These are phyloP conservation scores for Coemansia sp. DNA, from an alignment of 192 early-diverging fungal species.

Conservation along the genomic window DNA sequence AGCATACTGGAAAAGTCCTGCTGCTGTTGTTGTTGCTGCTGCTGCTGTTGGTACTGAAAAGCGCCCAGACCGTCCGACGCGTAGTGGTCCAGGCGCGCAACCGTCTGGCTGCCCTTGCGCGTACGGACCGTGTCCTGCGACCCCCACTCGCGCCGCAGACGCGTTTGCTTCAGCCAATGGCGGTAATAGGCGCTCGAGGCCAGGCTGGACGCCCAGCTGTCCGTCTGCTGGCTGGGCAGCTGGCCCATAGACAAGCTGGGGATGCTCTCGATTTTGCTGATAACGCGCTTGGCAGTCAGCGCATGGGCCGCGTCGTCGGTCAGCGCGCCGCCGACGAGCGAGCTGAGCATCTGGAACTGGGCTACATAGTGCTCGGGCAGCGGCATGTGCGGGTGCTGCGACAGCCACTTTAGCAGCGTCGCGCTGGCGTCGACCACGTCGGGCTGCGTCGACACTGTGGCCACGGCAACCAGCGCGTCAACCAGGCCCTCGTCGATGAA, in stretches of 20 bases:
- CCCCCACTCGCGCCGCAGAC: constrained; percentile 10
- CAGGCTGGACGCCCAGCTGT: constrained; percentile 43
- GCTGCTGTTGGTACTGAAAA: no score
- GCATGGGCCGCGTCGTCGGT: constrained; percentile 4
- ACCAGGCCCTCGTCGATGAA: constrained; percentile 55
- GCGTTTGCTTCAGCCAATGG: constrained; percentile 24
- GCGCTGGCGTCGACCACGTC: constrained; percentile 49
- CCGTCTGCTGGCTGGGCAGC: constrained; percentile 50
- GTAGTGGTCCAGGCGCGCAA: background rate
- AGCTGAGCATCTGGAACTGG: constrained; percentile 37
- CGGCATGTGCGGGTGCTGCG: constrained; percentile 49
- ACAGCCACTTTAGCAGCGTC: constrained; percentile 50
- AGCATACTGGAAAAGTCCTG: background rate
- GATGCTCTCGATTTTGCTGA: constrained; percentile 42
- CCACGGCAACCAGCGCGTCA: constrained; percentile 37
- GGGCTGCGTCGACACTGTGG: constrained; percentile 23
- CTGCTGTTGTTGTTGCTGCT: background rate
- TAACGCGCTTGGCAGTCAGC: constrained; percentile 27
- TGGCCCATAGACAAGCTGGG: constrained; percentile 47
- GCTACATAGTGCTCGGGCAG: constrained; percentile 39
- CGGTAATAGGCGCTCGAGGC: constrained; percentile 40
- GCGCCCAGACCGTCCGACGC: background rate
- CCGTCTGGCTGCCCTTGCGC: constrained; percentile 17
- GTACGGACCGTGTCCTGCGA: constrained; percentile 4
- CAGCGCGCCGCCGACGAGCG: constrained; percentile 33